Percentiles rank a stretch among this genome's conserved stretches.
phyloP scores from a whole-genome alignment of 352 stramenopile genomes.

The Globisporangium nagaii region DNA sequence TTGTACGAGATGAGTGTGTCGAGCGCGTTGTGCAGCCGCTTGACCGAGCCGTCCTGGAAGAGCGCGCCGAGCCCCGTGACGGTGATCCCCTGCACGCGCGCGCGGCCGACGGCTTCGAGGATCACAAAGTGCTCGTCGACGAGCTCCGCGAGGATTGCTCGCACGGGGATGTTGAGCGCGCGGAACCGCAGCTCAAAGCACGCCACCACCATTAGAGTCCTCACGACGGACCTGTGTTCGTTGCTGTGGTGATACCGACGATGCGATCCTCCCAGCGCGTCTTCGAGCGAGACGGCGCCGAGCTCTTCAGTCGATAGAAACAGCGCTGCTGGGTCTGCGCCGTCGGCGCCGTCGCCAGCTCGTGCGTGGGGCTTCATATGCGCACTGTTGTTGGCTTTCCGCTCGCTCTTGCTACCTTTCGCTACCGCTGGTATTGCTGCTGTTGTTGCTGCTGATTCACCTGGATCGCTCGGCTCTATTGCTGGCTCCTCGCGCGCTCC shows the following conservation, averaged over 20 bases:
- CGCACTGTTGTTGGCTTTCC: too few relatives aligned
- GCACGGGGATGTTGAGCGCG: conserved; percentile 59
- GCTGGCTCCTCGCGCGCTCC: too few relatives aligned
- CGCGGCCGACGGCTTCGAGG: conserved; percentile 51
- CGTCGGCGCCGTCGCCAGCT: neutral
- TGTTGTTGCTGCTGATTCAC: too few relatives aligned
- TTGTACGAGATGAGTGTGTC: conserved; percentile 76
- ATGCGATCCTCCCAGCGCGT: neutral
- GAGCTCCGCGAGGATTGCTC: conserved; percentile 60
- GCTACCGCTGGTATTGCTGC: too few relatives aligned
- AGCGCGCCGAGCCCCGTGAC: conserved; percentile 37
- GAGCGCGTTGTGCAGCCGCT: conserved; percentile 69
- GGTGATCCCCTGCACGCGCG: conserved; percentile 46
- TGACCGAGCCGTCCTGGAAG: conserved; percentile 40
- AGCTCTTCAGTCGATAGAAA: neutral
- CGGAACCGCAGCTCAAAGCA: conserved; percentile 61
- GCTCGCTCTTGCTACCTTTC: too few relatives aligned
- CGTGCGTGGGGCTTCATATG: too few relatives aligned
- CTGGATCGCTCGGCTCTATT: too few relatives aligned
- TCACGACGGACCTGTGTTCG: too few relatives aligned
- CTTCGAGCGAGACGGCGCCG: conserved; percentile 1
- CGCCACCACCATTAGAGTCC: conserved; percentile 33
- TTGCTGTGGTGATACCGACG: neutral
- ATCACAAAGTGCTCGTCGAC: conserved; percentile 56
- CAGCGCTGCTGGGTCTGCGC: neutral